Evolutionary conservation across 2,329 filamentous ascomycete species (phyloP).

Genomic region (Cryphonectria radicalis): DNA sequence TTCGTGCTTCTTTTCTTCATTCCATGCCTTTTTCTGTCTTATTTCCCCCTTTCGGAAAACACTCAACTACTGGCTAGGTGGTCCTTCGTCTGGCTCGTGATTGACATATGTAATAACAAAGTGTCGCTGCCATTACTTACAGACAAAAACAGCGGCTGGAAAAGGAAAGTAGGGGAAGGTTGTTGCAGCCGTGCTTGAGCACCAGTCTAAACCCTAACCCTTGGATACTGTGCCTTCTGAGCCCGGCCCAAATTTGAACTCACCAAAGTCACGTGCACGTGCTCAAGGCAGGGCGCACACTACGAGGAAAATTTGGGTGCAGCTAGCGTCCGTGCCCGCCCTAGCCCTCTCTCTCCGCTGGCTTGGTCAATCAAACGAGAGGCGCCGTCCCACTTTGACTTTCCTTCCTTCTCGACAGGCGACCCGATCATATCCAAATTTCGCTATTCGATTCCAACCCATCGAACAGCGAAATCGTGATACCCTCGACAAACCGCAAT

Average conservation of each 20-base stretch:
- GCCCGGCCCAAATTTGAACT: background rate
- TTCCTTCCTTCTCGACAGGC: constrained; percentile 22
- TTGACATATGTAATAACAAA: background rate
- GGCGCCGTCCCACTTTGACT: constrained; percentile 26
- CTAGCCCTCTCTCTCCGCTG: constrained; percentile 12
- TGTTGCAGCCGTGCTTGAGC: background rate
- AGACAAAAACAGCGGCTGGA: background rate
- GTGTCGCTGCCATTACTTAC: too few relatives aligned
- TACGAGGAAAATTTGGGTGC: constrained; percentile 13
- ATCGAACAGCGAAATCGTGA: constrained; percentile 45
- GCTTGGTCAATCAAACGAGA: constrained; percentile 10
- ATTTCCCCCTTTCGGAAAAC: background rate
- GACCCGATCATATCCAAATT: constrained; percentile 28
- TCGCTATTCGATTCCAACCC: constrained; percentile 42
- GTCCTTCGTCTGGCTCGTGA: too few relatives aligned
- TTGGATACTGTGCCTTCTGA: background rate
- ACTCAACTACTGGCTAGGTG: background rate
- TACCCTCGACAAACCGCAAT: constrained; percentile 53
- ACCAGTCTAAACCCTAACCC: background rate
- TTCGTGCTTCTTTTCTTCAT: background rate
- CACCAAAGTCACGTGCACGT: constrained; percentile 7
- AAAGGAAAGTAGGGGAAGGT: background rate
- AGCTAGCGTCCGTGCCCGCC: constrained; percentile 12
- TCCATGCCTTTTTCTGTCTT: background rate
- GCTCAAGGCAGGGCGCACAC: constrained; percentile 11